phyloP scores from a whole-genome alignment of 345 rosid genomes.

The Melastoma malabathricum region DNA sequence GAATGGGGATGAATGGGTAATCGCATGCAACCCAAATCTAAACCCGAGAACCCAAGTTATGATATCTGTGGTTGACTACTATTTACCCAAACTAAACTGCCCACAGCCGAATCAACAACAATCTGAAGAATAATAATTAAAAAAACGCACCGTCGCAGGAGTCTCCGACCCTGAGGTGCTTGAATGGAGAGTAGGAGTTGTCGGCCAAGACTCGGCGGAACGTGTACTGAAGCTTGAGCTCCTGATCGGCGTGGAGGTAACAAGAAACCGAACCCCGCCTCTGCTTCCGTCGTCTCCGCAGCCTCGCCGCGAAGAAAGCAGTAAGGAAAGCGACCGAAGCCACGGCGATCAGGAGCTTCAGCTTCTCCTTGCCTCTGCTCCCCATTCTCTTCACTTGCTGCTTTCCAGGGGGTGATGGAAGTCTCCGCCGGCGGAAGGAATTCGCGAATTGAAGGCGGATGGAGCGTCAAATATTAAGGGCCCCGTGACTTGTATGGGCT shows the following conservation, averaged over 20 bases:
- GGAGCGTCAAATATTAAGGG: too few species aligned
- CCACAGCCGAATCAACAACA: too few species aligned
- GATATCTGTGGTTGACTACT: too few species aligned
- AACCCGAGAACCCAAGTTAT: too few species aligned
- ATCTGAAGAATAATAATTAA: too few species aligned
- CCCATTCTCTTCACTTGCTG: constrained; percentile 12
- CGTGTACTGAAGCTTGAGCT: constrained; percentile 34
- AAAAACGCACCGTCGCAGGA: constrained; percentile 11
- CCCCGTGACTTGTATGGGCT: too few species aligned
- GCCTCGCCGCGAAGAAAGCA: constrained; percentile 24
- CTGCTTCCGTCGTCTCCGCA: constrained; percentile 32
- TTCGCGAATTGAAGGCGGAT: too few species aligned
- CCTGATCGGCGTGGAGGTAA: constrained; percentile 53
- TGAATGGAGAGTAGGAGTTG: constrained; percentile 70
- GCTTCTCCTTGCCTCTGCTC: constrained; percentile 20
- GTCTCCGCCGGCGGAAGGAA: too few species aligned
- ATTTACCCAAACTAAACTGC: too few species aligned
- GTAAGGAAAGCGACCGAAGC: constrained; percentile 43
- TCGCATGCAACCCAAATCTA: too few species aligned
- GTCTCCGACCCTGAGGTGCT: constrained; percentile 33
- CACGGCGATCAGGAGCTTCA: constrained; percentile 27
- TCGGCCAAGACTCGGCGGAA: constrained; percentile 79
- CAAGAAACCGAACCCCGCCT: constrained; percentile 25
- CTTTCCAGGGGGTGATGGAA: background rate
- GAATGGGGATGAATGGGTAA: too few species aligned